phyloP scores from a whole-genome alignment of 2,329 filamentous ascomycete species.

The Colletotrichum siamense region DNA sequence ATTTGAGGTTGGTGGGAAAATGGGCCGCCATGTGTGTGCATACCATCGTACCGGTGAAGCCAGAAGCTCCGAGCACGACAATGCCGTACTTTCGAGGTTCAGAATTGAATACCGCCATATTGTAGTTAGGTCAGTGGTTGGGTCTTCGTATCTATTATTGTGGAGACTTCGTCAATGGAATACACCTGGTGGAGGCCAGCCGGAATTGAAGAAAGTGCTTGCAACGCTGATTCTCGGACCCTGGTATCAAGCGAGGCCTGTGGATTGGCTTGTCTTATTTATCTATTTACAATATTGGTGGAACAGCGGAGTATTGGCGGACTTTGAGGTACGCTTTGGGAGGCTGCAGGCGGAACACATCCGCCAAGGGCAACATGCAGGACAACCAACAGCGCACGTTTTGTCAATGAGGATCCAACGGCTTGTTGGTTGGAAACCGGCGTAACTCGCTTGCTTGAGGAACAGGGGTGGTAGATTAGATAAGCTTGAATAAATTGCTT shows the following conservation, averaged over 20 bases:
- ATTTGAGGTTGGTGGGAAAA: background rate
- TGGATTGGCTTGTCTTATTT: background rate
- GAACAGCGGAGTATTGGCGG: background rate
- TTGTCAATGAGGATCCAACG: background rate
- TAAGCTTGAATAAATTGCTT: no score
- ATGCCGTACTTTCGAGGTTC: background rate
- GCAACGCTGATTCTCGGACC: background rate
- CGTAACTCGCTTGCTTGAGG: no score
- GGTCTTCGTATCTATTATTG: no score
- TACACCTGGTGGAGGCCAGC: background rate
- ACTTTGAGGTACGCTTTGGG: background rate
- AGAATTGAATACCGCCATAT: background rate
- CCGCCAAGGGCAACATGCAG: background rate
- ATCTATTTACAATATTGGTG: background rate
- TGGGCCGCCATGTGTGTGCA: background rate
- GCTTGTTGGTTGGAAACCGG: background rate
- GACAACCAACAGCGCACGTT: background rate
- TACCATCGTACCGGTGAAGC: background rate
- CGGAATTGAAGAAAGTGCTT: background rate
- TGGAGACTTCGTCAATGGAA: no score
- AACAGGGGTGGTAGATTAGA: no score
- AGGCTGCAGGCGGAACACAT: background rate
- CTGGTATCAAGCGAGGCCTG: background rate
- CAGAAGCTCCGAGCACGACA: background rate
- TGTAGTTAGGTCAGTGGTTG: no score